Evolutionary conservation across 306 rosid genomes (phyloP).

Genomic region (Boehmeria nivea): DNA sequence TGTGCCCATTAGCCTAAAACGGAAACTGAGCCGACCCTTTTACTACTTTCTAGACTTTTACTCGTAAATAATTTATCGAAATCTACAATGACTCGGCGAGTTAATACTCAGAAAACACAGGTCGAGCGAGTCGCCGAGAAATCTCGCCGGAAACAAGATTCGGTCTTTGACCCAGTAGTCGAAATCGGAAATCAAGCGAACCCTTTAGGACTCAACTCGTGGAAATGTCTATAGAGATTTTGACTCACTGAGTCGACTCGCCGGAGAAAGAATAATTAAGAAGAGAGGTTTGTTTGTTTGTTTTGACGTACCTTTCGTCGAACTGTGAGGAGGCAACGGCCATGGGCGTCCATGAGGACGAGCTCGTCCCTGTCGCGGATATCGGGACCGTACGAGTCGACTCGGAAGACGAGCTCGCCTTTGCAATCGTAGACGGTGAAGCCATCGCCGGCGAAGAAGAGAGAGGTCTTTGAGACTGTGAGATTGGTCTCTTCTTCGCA

Average conservation of each 20-base stretch:
- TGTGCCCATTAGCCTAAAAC: no score
- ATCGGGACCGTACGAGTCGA: constrained; percentile 73
- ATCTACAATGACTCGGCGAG: background rate
- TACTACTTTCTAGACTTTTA: background rate
- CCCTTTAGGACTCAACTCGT: background rate
- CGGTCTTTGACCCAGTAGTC: background rate
- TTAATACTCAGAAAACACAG: constrained; percentile 8
- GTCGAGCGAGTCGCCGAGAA: background rate
- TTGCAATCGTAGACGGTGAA: constrained; percentile 68
- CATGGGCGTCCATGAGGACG: constrained; percentile 83
- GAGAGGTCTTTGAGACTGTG: constrained; percentile 80
- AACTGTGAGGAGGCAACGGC: constrained; percentile 87
- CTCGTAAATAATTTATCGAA: background rate
- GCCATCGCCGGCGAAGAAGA: constrained; percentile 79
- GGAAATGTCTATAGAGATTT: background rate
- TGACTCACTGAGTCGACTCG: constrained; percentile 25
- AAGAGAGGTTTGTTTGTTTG: background rate
- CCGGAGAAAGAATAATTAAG: background rate
- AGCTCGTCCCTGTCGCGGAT: constrained; percentile 49
- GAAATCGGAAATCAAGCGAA: background rate
- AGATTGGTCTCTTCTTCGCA: constrained; percentile 50
- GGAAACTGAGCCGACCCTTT: background rate
- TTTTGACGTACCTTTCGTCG: constrained; percentile 50
- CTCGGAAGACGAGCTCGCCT: constrained; percentile 77
- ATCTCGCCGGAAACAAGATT: background rate